Conservation (phyloP, 768 basidiomycete genomes). For the Podaxis carcinomalis region DNA sequence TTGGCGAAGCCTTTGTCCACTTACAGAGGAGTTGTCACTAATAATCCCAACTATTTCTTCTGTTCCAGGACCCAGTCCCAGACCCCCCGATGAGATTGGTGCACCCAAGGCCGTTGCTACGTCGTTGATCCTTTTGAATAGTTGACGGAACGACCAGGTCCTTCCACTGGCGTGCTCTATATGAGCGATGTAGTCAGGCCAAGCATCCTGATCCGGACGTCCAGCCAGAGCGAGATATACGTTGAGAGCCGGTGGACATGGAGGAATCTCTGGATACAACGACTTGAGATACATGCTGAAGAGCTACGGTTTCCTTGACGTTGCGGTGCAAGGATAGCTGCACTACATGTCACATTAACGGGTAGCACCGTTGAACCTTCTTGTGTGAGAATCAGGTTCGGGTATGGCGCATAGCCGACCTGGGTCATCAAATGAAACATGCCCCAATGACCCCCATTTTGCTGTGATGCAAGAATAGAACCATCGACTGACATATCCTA, state of each 20-base stretch:
- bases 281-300: conserved; percentile 54
- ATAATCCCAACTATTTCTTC: conserved; percentile 65
- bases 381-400: conserved; percentile 4
- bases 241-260: conserved; percentile 48
- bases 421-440: neutral
- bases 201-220: conserved; percentile 47
- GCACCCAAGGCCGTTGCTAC: conserved; percentile 54
- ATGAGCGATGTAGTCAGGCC: conserved; percentile 51
- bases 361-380: neutral
- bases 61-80: conserved; percentile 43
- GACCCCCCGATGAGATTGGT: conserved; percentile 43
- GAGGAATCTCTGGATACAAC: conserved; percentile 42
- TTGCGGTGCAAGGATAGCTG: neutral
- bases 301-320: neutral
- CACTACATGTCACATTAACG: neutral
- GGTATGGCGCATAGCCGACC: neutral
- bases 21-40: conserved; percentile 62
- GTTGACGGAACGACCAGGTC: conserved; percentile 40
- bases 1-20: conserved; percentile 12
- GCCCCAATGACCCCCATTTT: neutral
- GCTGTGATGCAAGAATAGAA: neutral
- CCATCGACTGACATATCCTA: too few relatives aligned
- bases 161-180: conserved; percentile 51
- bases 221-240: conserved; percentile 48
- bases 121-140: conserved; percentile 44